Evolutionary conservation across 139 green algal genomes (phyloP).

Genomic region (Pleodorina starrii): DNA sequence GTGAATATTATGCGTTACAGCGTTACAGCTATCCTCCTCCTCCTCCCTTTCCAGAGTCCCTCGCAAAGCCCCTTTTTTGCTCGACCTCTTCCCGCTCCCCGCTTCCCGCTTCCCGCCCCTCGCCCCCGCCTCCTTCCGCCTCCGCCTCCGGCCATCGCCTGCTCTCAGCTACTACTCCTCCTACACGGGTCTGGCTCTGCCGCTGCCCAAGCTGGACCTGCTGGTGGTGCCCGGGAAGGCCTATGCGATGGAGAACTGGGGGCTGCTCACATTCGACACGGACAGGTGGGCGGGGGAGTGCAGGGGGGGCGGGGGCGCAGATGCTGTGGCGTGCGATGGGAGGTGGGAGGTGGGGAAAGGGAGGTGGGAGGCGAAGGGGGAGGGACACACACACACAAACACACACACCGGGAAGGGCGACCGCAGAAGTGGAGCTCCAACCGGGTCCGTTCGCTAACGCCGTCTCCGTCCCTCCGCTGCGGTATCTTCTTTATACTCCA

Average conservation of each 20-base stretch:
- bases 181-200: conserved; percentile 54
- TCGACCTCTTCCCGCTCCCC: background rate
- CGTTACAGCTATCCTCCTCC: background rate
- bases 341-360: background rate
- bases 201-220: conserved; percentile 71
- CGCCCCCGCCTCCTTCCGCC: too few relatives aligned
- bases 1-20: too few relatives aligned
- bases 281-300: conserved; percentile 46
- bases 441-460: too few relatives aligned
- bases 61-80: background rate
- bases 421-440: too few relatives aligned
- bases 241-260: conserved; percentile 77
- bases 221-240: conserved; percentile 69
- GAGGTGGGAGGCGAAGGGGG: background rate
- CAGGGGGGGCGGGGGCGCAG: too few relatives aligned
- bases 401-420: too few relatives aligned
- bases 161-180: background rate
- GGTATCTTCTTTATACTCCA: too few relatives aligned
- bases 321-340: too few relatives aligned
- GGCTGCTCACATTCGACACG: conserved; percentile 71
- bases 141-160: too few relatives aligned
- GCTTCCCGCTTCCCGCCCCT: background rate
- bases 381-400: too few relatives aligned
- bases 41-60: background rate
- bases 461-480: too few relatives aligned